Percentiles rank a stretch among this genome's conserved stretches.
Evolutionary conservation across 495 filamentous ascomycete species (phyloP).

Genomic region (Aspergillus taichungensis): DNA sequence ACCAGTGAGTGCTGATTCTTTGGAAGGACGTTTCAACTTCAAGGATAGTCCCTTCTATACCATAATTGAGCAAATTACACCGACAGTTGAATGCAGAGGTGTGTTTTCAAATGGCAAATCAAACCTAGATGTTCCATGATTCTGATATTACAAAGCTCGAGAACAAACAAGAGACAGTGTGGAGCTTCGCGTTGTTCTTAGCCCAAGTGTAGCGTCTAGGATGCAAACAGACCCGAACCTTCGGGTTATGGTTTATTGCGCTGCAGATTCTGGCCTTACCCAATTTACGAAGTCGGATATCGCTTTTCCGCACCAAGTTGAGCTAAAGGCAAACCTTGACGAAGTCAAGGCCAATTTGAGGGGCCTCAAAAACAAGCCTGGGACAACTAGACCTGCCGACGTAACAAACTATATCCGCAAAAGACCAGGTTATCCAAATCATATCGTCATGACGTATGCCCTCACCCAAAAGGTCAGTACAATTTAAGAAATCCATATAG

Average conservation of each 20-base stretch:
- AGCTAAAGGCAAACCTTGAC: constrained; percentile 80
- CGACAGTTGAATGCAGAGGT: constrained; percentile 61
- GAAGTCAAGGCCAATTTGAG: constrained; percentile 84
- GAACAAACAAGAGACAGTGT: constrained; percentile 45
- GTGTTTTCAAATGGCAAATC: constrained; percentile 17
- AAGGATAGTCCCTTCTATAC: constrained; percentile 75
- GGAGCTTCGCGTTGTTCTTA: constrained; percentile 45
- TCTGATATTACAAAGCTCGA: constrained; percentile 30
- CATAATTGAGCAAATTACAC: constrained; percentile 50
- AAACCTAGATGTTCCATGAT: constrained; percentile 1
- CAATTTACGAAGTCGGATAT: constrained; percentile 60
- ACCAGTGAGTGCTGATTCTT: constrained; percentile 9
- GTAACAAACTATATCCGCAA: constrained; percentile 70
- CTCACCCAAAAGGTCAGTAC: constrained; percentile 69
- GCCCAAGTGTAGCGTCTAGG: constrained; percentile 34
- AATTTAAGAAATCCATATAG: constrained; percentile 1
- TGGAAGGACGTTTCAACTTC: constrained; percentile 41
- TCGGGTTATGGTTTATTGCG: constrained; percentile 76
- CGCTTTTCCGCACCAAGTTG: constrained; percentile 82
- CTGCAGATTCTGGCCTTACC: constrained; percentile 44
- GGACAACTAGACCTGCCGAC: constrained; percentile 86
- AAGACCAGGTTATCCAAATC: constrained; percentile 61
- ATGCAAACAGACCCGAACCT: constrained; percentile 45
- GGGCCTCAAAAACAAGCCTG: constrained; percentile 90
- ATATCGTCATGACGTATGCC: constrained; percentile 80